Conservation (phyloP, 441 rosid genomes). For the Geranium incanum region DNA sequence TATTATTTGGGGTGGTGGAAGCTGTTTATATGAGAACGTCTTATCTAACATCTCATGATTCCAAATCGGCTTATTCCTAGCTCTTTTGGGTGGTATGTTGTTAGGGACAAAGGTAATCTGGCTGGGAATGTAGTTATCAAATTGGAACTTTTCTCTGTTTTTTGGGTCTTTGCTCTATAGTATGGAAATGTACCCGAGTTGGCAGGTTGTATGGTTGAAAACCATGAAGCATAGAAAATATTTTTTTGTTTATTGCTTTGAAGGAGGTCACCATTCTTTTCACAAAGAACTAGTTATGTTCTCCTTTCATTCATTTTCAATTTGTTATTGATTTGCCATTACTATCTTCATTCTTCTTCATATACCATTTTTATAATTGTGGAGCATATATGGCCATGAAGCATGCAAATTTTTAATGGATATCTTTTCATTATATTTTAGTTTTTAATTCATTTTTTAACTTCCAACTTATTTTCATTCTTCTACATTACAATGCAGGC, state of each 20-base stretch:
- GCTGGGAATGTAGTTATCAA: background rate
- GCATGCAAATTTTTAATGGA: too few relatives aligned
- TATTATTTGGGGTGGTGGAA: background rate
- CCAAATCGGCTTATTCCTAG: background rate
- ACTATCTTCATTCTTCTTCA: background rate
- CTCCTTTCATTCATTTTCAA: background rate
- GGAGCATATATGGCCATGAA: background rate
- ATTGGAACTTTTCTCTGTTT: background rate
- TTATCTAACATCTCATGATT: background rate
- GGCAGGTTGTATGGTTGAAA: background rate
- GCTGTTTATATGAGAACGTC: background rate
- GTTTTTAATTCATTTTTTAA: too few relatives aligned
- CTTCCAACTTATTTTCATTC: background rate
- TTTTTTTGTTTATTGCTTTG: background rate
- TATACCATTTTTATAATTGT: background rate
- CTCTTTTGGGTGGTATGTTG: background rate
- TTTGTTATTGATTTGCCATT: background rate
- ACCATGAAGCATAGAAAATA: background rate
- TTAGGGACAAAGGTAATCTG: background rate
- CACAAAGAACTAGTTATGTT: background rate
- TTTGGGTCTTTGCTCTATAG: background rate
- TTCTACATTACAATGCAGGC: slow-evolving; percentile 36
- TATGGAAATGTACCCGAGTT: background rate
- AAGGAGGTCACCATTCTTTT: background rate
- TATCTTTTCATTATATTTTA: too few relatives aligned